Evolutionary conservation across 1,139 yeast species (phyloP).

Genomic region (Pichiaceae sp.): DNA sequence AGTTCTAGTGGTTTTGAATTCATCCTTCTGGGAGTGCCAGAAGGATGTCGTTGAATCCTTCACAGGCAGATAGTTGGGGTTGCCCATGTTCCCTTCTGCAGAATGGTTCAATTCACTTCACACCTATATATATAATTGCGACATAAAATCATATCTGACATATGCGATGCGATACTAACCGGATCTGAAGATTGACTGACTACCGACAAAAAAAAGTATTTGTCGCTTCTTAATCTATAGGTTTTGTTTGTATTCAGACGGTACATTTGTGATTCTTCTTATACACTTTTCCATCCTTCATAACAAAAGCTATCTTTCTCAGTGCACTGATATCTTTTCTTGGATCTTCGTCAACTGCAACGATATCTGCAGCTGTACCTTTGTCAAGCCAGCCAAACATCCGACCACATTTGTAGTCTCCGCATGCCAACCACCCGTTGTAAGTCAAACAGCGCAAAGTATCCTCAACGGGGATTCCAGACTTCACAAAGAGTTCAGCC

Average conservation of each 20-base stretch:
- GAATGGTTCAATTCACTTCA: too few species aligned
- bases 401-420: constrained; percentile 17
- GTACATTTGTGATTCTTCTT: constrained; percentile 24
- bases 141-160: too few species aligned
- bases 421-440: constrained; percentile 21
- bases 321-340: constrained; percentile 8
- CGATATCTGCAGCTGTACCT: constrained; percentile 18
- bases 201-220: too few species aligned
- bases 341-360: constrained; percentile 17
- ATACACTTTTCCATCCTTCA: constrained; percentile 19
- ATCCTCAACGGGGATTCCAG: constrained; percentile 17
- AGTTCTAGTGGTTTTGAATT: constrained; percentile 12
- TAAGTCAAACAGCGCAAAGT: constrained; percentile 14
- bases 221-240: too few species aligned
- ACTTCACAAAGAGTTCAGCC: constrained; percentile 16
- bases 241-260: too few species aligned
- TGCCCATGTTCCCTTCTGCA: too few species aligned
- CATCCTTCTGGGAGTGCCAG: constrained; percentile 18
- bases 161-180: too few species aligned
- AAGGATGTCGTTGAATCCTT: constrained; percentile 14
- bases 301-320: constrained; percentile 15
- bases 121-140: too few species aligned
- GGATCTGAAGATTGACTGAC: too few species aligned
- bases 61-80: constrained; percentile 12
- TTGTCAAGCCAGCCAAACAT: constrained; percentile 18